Conservation (phyloP, 257 asterid genomes). For the Solanum verrucosum region DNA sequence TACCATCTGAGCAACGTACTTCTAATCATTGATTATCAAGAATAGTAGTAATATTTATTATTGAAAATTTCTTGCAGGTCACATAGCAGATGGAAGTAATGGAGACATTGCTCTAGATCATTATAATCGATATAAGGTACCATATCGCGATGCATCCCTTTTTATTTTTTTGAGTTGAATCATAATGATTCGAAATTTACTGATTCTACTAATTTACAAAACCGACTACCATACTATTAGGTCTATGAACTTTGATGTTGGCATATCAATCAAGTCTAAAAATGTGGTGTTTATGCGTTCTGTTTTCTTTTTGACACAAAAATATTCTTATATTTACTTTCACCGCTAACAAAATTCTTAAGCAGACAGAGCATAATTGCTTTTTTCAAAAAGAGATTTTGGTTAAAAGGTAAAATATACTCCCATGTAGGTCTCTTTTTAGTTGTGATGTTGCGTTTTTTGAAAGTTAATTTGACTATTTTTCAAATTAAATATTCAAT, state of each 20-base stretch:
- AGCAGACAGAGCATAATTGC: not conserved
- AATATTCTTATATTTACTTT: not conserved
- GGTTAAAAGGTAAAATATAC: not conserved
- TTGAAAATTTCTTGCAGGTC: slow-evolving; percentile 11
- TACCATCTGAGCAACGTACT: too few species aligned
- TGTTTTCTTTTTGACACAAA: not conserved
- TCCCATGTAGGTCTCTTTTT: too few species aligned
- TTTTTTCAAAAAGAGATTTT: not conserved
- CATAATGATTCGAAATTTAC: not conserved
- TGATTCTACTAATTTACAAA: not conserved
- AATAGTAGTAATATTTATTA: not conserved
- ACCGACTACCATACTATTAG: not conserved
- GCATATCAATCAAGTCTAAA: not conserved
- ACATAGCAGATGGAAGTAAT: slow-evolving; percentile 28
- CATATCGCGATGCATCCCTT: not conserved
- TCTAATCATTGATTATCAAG: too few species aligned
- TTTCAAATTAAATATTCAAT: too few species aligned
- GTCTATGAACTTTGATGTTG: not conserved
- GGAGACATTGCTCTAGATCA: slow-evolving; percentile 41
- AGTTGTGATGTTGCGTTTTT: too few species aligned
- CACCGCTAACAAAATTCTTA: not conserved
- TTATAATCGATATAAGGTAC: slow-evolving; percentile 32
- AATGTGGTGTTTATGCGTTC: not conserved
- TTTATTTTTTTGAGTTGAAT: not conserved
- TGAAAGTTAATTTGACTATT: too few species aligned